phyloP scores from a whole-genome alignment of 2,329 filamentous ascomycete species.

The Leptographium radiaticola region DNA sequence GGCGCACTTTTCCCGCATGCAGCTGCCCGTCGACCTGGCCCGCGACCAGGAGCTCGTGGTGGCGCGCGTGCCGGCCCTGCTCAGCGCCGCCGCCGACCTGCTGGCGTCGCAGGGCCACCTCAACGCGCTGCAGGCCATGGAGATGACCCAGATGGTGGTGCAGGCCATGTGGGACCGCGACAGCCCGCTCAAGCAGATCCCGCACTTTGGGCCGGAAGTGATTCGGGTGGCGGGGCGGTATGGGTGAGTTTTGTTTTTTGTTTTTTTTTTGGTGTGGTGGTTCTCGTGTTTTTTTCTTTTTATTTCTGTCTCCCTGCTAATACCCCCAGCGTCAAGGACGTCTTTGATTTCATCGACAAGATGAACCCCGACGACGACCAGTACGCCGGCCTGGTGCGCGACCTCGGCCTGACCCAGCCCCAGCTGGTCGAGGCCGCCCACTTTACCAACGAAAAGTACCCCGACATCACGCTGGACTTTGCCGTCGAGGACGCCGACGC shows the following conservation, averaged over 20 bases:
- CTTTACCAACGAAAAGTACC: slow-evolving; percentile 95
- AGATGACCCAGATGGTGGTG: slow-evolving; percentile 98
- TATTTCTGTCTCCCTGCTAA: slow-evolving; percentile 18
- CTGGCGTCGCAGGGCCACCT: slow-evolving; percentile 90
- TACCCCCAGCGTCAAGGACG: slow-evolving; percentile 61
- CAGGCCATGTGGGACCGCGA: slow-evolving; percentile 99
- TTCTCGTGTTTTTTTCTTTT: background rate
- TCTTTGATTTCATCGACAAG: slow-evolving; percentile 96
- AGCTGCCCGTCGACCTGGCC: slow-evolving; percentile 84
- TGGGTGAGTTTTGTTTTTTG: slow-evolving; percentile 38
- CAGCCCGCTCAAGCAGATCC: slow-evolving; percentile 92
- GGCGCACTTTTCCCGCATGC: slow-evolving; percentile 95
- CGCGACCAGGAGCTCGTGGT: slow-evolving; percentile 91
- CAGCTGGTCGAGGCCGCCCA: slow-evolving; percentile 82
- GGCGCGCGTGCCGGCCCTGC: slow-evolving; percentile 69
- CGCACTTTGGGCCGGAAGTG: slow-evolving; percentile 75
- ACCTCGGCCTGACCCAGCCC: slow-evolving; percentile 63
- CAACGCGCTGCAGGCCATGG: slow-evolving; percentile 97
- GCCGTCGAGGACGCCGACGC: slow-evolving; percentile 69
- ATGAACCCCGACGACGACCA: slow-evolving; percentile 96
- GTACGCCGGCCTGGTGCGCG: slow-evolving; percentile 64
- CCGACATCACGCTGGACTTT: slow-evolving; percentile 85
- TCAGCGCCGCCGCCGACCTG: slow-evolving; percentile 89
- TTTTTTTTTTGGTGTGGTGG: slow-evolving; percentile 11
- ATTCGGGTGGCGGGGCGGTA: slow-evolving; percentile 72